These are phyloP conservation scores for Ceratobasidium papillatum DNA, from an alignment of 1,284 basidiomycete genomes.

Conservation along the genomic window DNA sequence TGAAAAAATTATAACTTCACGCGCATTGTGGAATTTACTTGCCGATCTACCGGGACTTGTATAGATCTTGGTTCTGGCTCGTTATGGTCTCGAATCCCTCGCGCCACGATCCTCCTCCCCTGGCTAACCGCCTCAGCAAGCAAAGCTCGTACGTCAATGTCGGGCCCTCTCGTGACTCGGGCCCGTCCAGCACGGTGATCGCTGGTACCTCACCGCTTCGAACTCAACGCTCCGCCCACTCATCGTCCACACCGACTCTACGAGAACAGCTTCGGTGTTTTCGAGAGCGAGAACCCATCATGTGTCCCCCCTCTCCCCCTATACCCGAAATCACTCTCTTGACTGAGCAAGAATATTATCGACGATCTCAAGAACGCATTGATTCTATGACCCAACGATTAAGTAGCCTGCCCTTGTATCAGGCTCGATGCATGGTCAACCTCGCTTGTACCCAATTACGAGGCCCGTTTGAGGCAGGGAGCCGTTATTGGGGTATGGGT, in stretches of 20 bases:
- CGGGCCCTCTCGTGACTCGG: neutral
- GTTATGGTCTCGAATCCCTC: constrained; percentile 4
- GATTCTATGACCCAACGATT: constrained; percentile 12
- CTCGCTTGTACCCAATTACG: constrained; percentile 9
- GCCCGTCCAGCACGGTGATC: neutral
- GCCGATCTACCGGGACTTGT: neutral
- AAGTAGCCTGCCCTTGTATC: constrained; percentile 15
- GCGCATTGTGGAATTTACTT: neutral
- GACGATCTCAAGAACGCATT: constrained; percentile 13
- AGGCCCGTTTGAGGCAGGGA: constrained; percentile 16
- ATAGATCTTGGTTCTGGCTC: neutral
- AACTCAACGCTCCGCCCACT: neutral
- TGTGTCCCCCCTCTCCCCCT: constrained; percentile 26
- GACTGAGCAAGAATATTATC: constrained; percentile 11
- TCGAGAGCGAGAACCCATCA: neutral
- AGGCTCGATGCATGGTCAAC: constrained; percentile 8
- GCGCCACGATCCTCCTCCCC: neutral
- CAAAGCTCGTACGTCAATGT: neutral
- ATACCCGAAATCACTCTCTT: neutral
- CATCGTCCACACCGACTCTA: neutral
- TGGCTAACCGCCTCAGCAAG: neutral
- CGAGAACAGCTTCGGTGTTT: constrained; percentile 15
- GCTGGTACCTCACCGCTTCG: neutral
- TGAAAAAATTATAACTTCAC: too few species aligned
- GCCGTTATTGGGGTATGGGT: constrained; percentile 15